phyloP scores from a whole-genome alignment of 768 basidiomycete species.

The Tulasnella calospora region DNA sequence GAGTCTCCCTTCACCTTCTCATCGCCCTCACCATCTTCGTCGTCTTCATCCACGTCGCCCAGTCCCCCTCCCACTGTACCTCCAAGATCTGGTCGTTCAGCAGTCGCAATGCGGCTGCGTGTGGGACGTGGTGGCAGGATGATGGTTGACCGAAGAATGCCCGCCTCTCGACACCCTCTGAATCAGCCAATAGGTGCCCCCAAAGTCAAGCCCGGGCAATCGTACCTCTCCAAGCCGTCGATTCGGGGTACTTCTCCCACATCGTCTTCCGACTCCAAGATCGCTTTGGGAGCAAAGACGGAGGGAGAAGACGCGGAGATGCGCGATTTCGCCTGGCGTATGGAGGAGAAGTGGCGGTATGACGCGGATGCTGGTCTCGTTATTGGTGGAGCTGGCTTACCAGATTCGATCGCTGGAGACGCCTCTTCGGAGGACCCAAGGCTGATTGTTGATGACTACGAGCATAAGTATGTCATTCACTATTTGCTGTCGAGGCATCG shows the following conservation, averaged over 20 bases:
- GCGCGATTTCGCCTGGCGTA: slow-evolving; percentile 31
- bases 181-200: slow-evolving; percentile 21
- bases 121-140: slow-evolving; percentile 77
- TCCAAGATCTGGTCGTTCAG: slow-evolving; percentile 22
- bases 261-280: slow-evolving; percentile 28
- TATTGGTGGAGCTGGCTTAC: slow-evolving; percentile 34
- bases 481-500: slow-evolving; percentile 4
- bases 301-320: slow-evolving; percentile 26
- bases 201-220: not conserved
- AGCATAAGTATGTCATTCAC: slow-evolving; percentile 27
- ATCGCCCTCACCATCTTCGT: slow-evolving; percentile 27
- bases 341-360: slow-evolving; percentile 39
- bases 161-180: slow-evolving; percentile 19
- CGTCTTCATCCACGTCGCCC: slow-evolving; percentile 35
- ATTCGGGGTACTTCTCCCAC: slow-evolving; percentile 4
- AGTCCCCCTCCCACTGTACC: slow-evolving; percentile 34
- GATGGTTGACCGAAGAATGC: slow-evolving; percentile 61
- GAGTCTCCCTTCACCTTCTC: slow-evolving; percentile 18
- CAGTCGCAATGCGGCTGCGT: slow-evolving; percentile 56
- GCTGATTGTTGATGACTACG: slow-evolving; percentile 40
- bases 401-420: slow-evolving; percentile 27
- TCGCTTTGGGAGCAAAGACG: slow-evolving; percentile 17
- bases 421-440: slow-evolving; percentile 30
- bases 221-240: slow-evolving; percentile 26
- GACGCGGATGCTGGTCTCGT: slow-evolving; percentile 36